Base-by-base conservation (phyloP, 495 filamentous ascomycete species). In the Aspergillus diversus region DNA sequence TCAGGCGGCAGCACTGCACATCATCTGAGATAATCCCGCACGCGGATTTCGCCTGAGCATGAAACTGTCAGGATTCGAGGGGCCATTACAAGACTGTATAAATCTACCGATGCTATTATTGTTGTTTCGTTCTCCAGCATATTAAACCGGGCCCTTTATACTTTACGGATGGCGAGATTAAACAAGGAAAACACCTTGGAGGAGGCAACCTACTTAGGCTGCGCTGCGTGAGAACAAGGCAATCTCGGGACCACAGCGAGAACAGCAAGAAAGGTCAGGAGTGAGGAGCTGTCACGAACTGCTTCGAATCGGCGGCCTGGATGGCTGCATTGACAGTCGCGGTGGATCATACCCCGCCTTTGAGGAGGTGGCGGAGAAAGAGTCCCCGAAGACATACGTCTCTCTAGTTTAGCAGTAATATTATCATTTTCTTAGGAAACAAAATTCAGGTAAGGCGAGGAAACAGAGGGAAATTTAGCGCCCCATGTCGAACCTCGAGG, bases 301-400 rank as follows among this genome's bases (percentile, higher is more conserved):
- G 12, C 32, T 21, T 55, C 53, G 33, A 37, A 35, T 37, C 15
- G 13, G 9, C 37, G 31, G 21, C 43, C 42, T 39, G 7, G 39
- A 50, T 31, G 46, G 57, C 50, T 47, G 34, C 56, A 37, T 55
- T 58, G 61, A 57, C 46, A 17, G 54, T 50, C 33, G 54, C 57
- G 57, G 47, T 63, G 57, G 54, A 11, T 33, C 42, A 31, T 65
- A 73, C 70, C 70, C 70, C 70, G 58, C 66, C 60, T 59, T 61
- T 59, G 43, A 58, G 61, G 68, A 63, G 70, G 67, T 65, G 67
- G 67, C 67, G 69, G 69, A 66, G 52, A 50, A 49, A 55, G 59
- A 48, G 39, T 49, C 31, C 50, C 59, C 49, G 43, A 56, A 39
- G 59, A 21, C 53, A 63, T 56, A 37, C 50, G 33, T 37, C 60